Evolutionary conservation across 1,284 basidiomycete genomes (phyloP), one percentile per base, ranked within the genome.

Genomic region (Rhodotorula glutinis): DNA sequence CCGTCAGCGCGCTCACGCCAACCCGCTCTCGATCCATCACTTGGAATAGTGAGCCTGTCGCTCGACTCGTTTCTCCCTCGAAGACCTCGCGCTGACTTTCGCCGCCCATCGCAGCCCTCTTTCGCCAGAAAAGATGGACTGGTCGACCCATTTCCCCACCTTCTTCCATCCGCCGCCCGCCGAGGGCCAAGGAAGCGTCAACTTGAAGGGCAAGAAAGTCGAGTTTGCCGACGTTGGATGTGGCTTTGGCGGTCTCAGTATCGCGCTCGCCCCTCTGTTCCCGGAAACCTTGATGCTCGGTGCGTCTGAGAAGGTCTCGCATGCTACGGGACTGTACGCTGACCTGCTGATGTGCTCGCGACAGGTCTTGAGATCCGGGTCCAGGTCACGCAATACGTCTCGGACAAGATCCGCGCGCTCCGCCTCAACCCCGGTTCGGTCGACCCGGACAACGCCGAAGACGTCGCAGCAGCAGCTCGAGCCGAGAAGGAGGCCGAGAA

Each of bases 211-310:
- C 53, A 65, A 87, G 77, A 80, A 81, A 19, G 94, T 96, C 46
- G 92, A 95, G 80, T 96, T 95, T 77, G 95, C 92, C 4, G 96
- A 99, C 79, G 87, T 99, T 29, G 96, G 96, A 0, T 99, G 96
- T 79, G 96, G 96, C 49, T 99, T 98, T 76, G 96, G 96, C 23
- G 96, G 96, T 11, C 84, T 99, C 52, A 82, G 97, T 66, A 90
- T 96, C 76, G 82, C 90, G 13, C 85, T 99, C 30, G 92, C 94
- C 0, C 92, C 94, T 9, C 81, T 92, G 64, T 97, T 89, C 78
- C 96, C 96, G 17, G 87, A 96, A 69, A 91, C 85, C 0, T 83
- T 97, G 63, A 97, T 99, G 86, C 85, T 99, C 51, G 96, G 93
- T 93, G 74, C 78, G 87, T 82, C 14, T 23, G 16, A 4, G 17